Evolutionary conservation across 2,329 filamentous ascomycete genomes (phyloP).

Genomic region (Gaeumannomyces sp.): DNA sequence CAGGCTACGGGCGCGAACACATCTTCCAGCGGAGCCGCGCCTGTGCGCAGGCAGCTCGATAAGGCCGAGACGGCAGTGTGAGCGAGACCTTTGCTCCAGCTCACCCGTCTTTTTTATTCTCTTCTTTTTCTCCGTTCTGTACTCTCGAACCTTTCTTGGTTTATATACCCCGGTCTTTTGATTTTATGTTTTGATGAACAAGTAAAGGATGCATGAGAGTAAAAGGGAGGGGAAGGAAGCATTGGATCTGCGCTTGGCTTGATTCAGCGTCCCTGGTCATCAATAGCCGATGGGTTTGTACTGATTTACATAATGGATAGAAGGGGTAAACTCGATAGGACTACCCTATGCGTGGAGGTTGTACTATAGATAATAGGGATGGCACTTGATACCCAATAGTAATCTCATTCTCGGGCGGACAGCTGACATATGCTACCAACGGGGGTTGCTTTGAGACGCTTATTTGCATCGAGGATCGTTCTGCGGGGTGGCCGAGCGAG

Average conservation of each 20-base stretch:
- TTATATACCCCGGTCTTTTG: background rate
- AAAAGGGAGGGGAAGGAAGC: background rate
- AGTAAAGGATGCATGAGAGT: background rate
- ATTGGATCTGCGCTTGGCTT: background rate
- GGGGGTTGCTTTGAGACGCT: no score
- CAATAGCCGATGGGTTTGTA: no score
- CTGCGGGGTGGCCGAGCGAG: background rate
- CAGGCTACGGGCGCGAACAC: background rate
- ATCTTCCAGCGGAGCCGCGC: background rate
- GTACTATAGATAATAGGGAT: no score
- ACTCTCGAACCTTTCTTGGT: background rate
- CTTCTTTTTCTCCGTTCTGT: background rate
- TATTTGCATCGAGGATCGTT: background rate
- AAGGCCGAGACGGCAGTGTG: slow-evolving; percentile 19
- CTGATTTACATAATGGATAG: no score
- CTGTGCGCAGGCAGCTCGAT: slow-evolving; percentile 14
- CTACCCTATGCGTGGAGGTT: no score
- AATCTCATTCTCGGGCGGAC: no score
- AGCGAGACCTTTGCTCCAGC: background rate
- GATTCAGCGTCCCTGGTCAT: no score
- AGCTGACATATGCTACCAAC: no score
- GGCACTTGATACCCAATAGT: no score
- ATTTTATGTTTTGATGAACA: background rate
- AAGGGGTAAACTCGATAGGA: no score
- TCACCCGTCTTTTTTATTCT: background rate